Base-by-base conservation (phyloP, 75 land plant genomes). In the Sequoiadendron giganteum region DNA sequence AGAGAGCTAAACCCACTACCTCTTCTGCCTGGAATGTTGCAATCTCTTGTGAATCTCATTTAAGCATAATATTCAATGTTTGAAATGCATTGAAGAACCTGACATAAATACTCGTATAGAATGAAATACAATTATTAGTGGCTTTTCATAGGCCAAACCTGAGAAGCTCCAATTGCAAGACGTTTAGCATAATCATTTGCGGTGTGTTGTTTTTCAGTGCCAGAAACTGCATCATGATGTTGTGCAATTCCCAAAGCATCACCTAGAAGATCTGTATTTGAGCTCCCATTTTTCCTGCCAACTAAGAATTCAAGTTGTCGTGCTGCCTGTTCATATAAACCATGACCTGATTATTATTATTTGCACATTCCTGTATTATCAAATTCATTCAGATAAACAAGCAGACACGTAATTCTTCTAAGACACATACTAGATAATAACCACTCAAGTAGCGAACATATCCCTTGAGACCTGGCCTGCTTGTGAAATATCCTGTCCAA, bases 201-300 rank as follows among this genome's bases (percentile, higher is more conserved):
- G 14, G 92, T 90, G 65, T 96, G 97, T 68, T 95, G 95, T 85
- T 93, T 95, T 70, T 91, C 96, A 52, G 96, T 96, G 15, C 97
- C 97, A 90, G 90, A 87, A 76, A 96, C 92, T 79, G 94, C 96
- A 93, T 96, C 97, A 91, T 95, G 97, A 91, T 96, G 97, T 65
- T 96, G 97, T 32, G 95, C 92, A 85, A 95, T 90, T 16, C 90
- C 95, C 58, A 96, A 87, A 43, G 95, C 97, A 88, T 96, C 95
- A 39, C 91, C 95, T 47, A 96, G 79, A 77, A 87, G 48, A 39
- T 43, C 86, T 61, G 96, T 96, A 48, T 88, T 91, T 65, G 92
- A 90, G 18, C 92, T 90, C 32, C 34, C 38, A 8, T 78, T 54
- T 85, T 45, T 89, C 81, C 86, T 90, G 72, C 97, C 95, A 34